phyloP scores from a whole-genome alignment of 768 basidiomycete genomes.

The Phanerodontia chrysosporium region DNA sequence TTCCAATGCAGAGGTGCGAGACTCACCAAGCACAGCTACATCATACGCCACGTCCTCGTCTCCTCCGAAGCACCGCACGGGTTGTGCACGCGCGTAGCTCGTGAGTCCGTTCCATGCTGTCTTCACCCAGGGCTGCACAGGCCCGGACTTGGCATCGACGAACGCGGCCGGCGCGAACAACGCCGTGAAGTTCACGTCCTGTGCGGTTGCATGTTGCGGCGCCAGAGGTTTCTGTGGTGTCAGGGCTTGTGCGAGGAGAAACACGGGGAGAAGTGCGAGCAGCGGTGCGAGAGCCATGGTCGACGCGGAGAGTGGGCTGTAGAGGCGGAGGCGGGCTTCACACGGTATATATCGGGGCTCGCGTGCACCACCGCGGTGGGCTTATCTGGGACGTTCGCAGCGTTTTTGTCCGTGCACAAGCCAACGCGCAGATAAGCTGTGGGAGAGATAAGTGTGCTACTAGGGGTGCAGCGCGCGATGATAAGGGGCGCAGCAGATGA shows the following conservation, averaged over 20 bases:
- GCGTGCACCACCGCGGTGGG: background rate
- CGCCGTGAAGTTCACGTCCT: constrained; percentile 1
- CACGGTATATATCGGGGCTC: background rate
- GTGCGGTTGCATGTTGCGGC: background rate
- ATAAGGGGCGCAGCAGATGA: background rate
- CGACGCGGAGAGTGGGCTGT: background rate
- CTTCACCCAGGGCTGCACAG: constrained; percentile 9
- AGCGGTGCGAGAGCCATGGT: background rate
- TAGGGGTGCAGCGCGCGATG: background rate
- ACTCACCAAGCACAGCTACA: constrained; percentile 25
- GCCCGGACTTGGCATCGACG: background rate
- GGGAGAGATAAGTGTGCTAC: background rate
- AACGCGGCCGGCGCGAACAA: background rate
- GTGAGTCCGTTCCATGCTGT: constrained; percentile 26
- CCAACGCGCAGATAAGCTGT: background rate
- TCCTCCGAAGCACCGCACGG: constrained; percentile 25
- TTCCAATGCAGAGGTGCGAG: background rate
- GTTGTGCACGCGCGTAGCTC: constrained; percentile 22
- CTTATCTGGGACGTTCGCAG: background rate
- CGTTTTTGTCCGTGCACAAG: background rate
- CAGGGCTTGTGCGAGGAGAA: background rate
- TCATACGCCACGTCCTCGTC: constrained; percentile 23
- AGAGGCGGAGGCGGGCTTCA: background rate
- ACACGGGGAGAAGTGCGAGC: background rate
- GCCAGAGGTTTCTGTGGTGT: background rate